Conservation (phyloP, 345 rosid species). For the Populus davidiana region DNA sequence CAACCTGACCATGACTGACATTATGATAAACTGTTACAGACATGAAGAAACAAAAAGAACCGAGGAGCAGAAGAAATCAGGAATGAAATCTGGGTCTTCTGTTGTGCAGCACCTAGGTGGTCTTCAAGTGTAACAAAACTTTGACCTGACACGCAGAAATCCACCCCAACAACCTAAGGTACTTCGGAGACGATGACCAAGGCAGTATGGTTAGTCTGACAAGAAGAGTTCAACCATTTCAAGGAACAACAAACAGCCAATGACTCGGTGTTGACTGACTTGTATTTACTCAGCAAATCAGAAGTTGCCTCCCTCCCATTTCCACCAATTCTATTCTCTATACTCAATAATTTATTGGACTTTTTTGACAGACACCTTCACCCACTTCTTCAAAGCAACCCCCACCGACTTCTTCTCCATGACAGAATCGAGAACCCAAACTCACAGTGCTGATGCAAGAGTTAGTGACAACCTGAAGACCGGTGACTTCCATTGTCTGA, state of each 20-base stretch:
- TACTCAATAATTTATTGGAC: conserved; percentile 9
- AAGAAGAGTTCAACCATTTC: conserved; percentile 4
- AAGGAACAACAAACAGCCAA: conserved; percentile 1
- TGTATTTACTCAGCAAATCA: conserved; percentile 4
- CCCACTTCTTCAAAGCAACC: conserved; percentile 14
- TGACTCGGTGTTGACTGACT: conserved; percentile 12
- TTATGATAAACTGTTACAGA: conserved; percentile 24
- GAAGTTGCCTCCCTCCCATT: conserved; percentile 1
- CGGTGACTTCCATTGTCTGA: conserved; percentile 34
- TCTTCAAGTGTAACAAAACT: conserved; percentile 20
- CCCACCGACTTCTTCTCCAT: conserved; percentile 17
- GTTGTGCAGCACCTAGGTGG: conserved; percentile 17
- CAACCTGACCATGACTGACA: conserved; percentile 27
- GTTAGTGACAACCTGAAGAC: conserved; percentile 42
- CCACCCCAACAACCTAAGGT: conserved; percentile 17
- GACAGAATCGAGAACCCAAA: conserved; percentile 25
- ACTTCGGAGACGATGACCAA: conserved; percentile 5
- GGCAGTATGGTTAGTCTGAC: conserved; percentile 5
- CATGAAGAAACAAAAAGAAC: conserved; percentile 4
- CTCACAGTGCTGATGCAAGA: conserved; percentile 53
- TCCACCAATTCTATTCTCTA: conserved; percentile 9
- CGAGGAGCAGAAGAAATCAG: conserved; percentile 1
- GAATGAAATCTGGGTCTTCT: conserved; percentile 18
- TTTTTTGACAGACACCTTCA: not conserved
- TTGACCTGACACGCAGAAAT: conserved; percentile 7